Evolutionary conservation across 1,139 yeast species (phyloP), one percentile per base, ranked within the genome.

Genomic region (Yamadazyma conglobata): DNA sequence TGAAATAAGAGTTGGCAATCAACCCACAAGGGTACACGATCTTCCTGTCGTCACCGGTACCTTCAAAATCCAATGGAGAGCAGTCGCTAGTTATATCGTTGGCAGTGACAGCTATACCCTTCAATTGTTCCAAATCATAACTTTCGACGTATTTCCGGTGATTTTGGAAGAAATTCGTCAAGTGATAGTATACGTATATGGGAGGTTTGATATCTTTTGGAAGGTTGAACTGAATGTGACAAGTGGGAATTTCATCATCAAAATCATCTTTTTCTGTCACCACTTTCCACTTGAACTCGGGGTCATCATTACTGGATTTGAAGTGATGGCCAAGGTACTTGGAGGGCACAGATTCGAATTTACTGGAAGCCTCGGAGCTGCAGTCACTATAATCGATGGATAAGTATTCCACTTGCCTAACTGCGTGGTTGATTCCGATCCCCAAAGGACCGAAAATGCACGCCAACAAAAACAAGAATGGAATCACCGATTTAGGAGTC

Each of bases 1-100:
- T 91, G 63, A 91, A 91, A 52, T 79, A 56, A 1, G 97, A 83
- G 58, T 91, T 91, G 31, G 98, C 96, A 52, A 91, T 89, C 39
- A 91, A 67, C 1, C 98, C 98, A 62, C 98, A 91, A 6, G 98
- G 98, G 54, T 91, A 91, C 13, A 64, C 46, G 30, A 63, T 48
- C 39, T 58, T 65, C n/a, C 39, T 40, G 17, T 63, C 64, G 11
- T 59, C 63, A 22, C 71, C 68, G 17, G 44, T 39, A 3, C 46
- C 48, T 6, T 46, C 37, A 32, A 63, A 60, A 32, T 64, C 67
- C 49, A 83, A 56, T 1, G 88, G 87, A 28, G 66, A 63, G 56
- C 93, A 83, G 37, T 78, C 72, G 25, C 63, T 59, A 11, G 68
- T 64, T 3, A 82, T 52, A 27, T 59, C 65, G 31, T 53, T 69